phyloP scores from a whole-genome alignment of 495 filamentous ascomycete species.

The Aspergillus biplanus region DNA sequence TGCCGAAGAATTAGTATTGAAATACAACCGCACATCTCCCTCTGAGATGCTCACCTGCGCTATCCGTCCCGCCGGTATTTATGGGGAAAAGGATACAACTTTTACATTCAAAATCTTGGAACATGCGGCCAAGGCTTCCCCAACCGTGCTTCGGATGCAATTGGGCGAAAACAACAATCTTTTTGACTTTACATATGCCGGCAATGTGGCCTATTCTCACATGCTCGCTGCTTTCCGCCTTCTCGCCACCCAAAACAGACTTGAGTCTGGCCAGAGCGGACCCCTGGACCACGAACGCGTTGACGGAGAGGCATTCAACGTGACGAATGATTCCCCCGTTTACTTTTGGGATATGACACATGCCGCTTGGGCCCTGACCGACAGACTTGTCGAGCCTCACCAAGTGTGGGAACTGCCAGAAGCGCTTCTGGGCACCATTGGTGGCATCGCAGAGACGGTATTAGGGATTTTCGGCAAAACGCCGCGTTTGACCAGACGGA shows the following conservation, averaged over 20 bases:
- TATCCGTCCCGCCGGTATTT: slow-evolving; percentile 87
- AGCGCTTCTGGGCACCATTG: slow-evolving; percentile 65
- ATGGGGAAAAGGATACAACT: slow-evolving; percentile 86
- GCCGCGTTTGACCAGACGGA: slow-evolving; percentile 73
- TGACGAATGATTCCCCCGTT: slow-evolving; percentile 89
- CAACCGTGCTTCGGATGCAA: slow-evolving; percentile 75
- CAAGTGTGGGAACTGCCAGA: slow-evolving; percentile 71
- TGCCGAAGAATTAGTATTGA: slow-evolving; percentile 82
- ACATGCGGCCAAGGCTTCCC: slow-evolving; percentile 46
- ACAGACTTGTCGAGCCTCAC: slow-evolving; percentile 63
- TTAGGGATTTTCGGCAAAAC: slow-evolving; percentile 70
- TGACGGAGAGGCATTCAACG: slow-evolving; percentile 93
- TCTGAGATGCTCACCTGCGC: slow-evolving; percentile 72
- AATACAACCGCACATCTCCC: slow-evolving; percentile 74
- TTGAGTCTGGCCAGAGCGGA: slow-evolving; percentile 54
- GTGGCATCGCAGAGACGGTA: slow-evolving; percentile 68
- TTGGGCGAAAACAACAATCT: slow-evolving; percentile 85
- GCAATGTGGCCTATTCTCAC: slow-evolving; percentile 54
- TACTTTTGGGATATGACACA: slow-evolving; percentile 97
- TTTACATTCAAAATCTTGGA: slow-evolving; percentile 60
- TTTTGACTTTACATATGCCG: slow-evolving; percentile 62
- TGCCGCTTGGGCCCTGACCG: slow-evolving; percentile 74
- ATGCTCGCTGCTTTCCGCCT: slow-evolving; percentile 68
- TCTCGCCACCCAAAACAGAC: slow-evolving; percentile 56
- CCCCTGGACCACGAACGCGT: slow-evolving; percentile 77